Evolutionary conservation across 345 rosid genomes (phyloP), one percentile per base, ranked within the genome.

Genomic region (Eutrema japonicum): DNA sequence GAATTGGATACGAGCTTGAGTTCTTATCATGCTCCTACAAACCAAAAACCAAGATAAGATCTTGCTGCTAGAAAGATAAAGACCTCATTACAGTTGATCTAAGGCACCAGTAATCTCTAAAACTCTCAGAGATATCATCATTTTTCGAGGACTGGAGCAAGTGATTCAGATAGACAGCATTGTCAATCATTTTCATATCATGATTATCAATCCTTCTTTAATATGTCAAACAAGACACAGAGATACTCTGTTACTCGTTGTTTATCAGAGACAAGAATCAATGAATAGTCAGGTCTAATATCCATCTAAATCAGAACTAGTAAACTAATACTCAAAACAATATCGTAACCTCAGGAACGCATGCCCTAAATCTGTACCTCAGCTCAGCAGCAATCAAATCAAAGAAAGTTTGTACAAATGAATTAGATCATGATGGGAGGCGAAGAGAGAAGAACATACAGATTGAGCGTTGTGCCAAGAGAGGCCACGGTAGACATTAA

Each of bases 381-480:
- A 47, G 30, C 38, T 74, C 57, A 65, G 49, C 33, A 65, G 33
- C 29, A 57, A 48, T 57, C 10, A 41, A 58, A 33, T 59, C 61
- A 59, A 35, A 66, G 67, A 18, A 40, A 41, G 48, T 22, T 30
- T 37, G 10, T 27, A 36, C 60, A 32, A 16, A 7, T 49, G 3
- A 22, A 18, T 10, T n/a, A 29, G 64, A 72, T 72, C 68, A 54
- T 22, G 37, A 22, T 8, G 7, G 18, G 8, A 43, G 6, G 2
- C 12, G 6, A 32, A 68, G 16, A 10, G n/a, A 47, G 50, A 32
- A 52, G 64, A 37, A 64, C 76, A 49, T 77, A 89, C 91, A 64
- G 88, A 69, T 80, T 89, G 91, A 71, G 92, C 82, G 51, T 79
- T 87, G 85, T 87, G 97, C 93, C 91, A 91, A 55, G 91, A 57